Evolutionary conservation across 108 stramenopile genomes (phyloP).

Genomic region (Conticribra guillardii): DNA sequence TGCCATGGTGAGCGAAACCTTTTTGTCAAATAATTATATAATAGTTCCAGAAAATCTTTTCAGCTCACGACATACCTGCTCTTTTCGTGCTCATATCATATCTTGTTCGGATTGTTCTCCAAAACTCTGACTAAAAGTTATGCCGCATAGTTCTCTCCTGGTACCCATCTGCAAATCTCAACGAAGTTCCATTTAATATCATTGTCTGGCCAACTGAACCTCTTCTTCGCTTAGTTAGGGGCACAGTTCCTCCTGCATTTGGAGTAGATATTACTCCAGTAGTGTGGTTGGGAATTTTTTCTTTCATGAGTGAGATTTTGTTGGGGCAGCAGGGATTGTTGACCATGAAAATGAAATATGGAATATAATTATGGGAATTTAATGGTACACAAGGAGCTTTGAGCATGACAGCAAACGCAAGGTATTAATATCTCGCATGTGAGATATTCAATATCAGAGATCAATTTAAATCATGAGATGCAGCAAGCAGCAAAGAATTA

Average conservation of each 20-base stretch:
- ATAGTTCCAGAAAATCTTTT: too few species aligned
- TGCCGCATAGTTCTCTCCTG: slow-evolving; percentile 87
- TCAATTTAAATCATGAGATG: too few species aligned
- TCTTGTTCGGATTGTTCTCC: too few species aligned
- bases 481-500: too few species aligned
- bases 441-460: too few species aligned
- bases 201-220: slow-evolving; percentile 88
- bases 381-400: neutral
- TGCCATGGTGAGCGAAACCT: slow-evolving; percentile 85
- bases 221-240: slow-evolving; percentile 67
- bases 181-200: slow-evolving; percentile 80
- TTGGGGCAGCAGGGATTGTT: slow-evolving; percentile 95
- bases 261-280: slow-evolving; percentile 98
- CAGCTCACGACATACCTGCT: too few species aligned
- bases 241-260: slow-evolving; percentile 88
- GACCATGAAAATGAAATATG: slow-evolving; percentile 93
- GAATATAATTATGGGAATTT: slow-evolving; percentile 55
- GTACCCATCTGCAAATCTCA: slow-evolving; percentile 84
- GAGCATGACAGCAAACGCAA: too few species aligned
- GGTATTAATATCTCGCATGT: too few species aligned
- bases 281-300: slow-evolving; percentile 92
- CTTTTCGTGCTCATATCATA: too few species aligned
- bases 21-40: too few species aligned
- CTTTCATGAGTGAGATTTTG: slow-evolving; percentile 93
- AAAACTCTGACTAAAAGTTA: too few species aligned